Evolutionary conservation across 2,329 filamentous ascomycete species (phyloP), one percentile per base, ranked within the genome.

Genomic region (Apiospora pterosperma): DNA sequence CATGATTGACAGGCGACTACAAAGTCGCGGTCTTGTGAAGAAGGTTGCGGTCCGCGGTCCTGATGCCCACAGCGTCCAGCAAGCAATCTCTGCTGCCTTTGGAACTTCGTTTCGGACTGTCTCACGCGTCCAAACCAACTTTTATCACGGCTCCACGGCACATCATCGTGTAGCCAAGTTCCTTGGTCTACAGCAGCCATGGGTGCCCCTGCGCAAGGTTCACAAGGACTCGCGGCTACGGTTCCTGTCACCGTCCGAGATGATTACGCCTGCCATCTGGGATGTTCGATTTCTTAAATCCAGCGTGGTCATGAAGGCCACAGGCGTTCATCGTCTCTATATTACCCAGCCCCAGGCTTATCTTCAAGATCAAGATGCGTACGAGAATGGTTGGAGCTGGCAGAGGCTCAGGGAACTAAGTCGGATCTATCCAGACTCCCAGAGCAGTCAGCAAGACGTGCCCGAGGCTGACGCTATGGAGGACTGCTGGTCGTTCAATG

Each of bases 281-380:
- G 87, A 88, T 62, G 86, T 89, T 2, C 81, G 86, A 11, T 94
- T 94, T 67, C 81, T 95, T 34, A 83, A 83, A 61, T 88, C 90
- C 1, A 88, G 85, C 59, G 86, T 93, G 41, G 85, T 92, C 71
- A 94, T 94, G 91, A 88, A 89, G 71, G 84, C 88, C 36, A 83
- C 85, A 11, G 83, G 85, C 28, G 76, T 81, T 67, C 88, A 88
- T 67, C 84, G 91, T 10, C 83, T 95, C 14, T 95, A 91, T 76
- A 83, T 94, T 65, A 95, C 92, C 1, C 90, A 92, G 65, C 86
- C 89, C 4, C 88, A 91, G 69, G 89, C 90, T 1, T 95, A 95
- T 68, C 78, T 92, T 2, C 92, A 95, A 72, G 85, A 88, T 66
- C 75, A 79, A 16, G 77, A 81, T 36, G 80, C 84, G 5, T 83